Base-by-base conservation (phyloP, 495 filamentous ascomycete species). In the Echria macrotheca region DNA sequence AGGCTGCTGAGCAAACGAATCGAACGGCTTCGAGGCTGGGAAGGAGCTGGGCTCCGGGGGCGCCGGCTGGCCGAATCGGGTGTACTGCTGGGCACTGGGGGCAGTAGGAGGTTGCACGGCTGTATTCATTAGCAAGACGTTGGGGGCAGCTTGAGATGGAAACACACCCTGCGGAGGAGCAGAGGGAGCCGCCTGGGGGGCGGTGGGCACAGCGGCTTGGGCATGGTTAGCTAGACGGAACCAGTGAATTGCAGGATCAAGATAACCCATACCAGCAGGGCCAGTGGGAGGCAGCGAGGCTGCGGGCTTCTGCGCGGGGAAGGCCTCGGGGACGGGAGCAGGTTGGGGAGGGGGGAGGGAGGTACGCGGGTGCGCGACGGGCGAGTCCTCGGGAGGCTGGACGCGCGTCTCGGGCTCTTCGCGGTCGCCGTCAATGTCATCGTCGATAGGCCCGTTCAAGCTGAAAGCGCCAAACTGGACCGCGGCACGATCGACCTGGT, bases 381-480 rank as follows among this genome's bases (percentile, higher is more conserved):
- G 93, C 3, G 94, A 96, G 60, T 94, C 88, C 55, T 93, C 87
- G 31, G 91, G 91, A 48, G 93, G 93, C 61, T 96, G 91, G 58
- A 89, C 82, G 54, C 93, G 83, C 50, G 93, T 96, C 70, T 96
- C 94, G 28, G 91, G 80, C 59, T 97, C 89, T 66, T 99, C 93
- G 33, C 90, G 80, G 58, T 96, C 90, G 56, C 89, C 88, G 61
- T 97, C 93, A 50, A 95, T 86, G 56, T 95, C 93, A 15, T 87
- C 78, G 36, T 82, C 76, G 44, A 85, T 78, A 10, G 75, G 63
- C 47, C 85, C 93, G 63, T 89, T 91, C 58, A 97, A 65, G 49
- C 86, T 91, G 78, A 99, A 87, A 61, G 88, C 94, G 43, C 93
- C 93, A 67, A 99, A 99, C 63, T 97, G 94, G 33, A 99, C 89